Evolutionary conservation across 306 rosid species (phyloP), one percentile per base, ranked within the genome.

Genomic region (Fragaria iinumae): DNA sequence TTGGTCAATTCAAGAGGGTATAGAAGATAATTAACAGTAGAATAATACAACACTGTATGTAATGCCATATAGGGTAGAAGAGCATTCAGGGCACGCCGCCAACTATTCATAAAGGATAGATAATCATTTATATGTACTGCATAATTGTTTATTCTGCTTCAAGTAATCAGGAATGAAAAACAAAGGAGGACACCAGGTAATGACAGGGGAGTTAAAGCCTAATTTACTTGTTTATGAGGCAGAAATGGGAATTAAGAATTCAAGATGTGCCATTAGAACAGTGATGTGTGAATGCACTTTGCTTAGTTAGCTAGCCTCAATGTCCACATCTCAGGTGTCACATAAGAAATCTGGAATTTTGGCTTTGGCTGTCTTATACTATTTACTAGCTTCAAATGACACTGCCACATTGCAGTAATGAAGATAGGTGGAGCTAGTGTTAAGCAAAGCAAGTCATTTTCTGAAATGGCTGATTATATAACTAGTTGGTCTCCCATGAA

Each of bases 11-110:
- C 84, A 79, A 79, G 79, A 71, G 38, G 80, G 44, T 41, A 77
- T 76, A 62, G 41, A 71, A 81, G 65, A 73, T 38, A 32, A 69
- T 44, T 23, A 43, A 8, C 47, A 2, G 34, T 72, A 76, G 62
- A 41, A 64, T 79, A 59, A 77, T 38, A 6, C 41, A 44, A 73
- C 71, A 11, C 48, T 29, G 43, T 52, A 16, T 52, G 10, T 69
- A 20, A 55, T 48, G 18, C 53, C 27, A n/a, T 10, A 68, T 68
- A 67, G 63, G 72, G 74, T 74, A 74, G 91, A 74, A 70, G 87
- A 83, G 66, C 91, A 87, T 81, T 73, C 44, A 78, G 86, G 93
- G 91, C 91, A 90, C 93, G 93, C 81, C 63, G 81, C 85, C 83
- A 75, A 75, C 86, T 75, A 82, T 86, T 84, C 81, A 81, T 66